Evolutionary conservation across 371 early-diverging fungal genomes (phyloP).

Genomic region (Zopfochytrium polystomum): DNA sequence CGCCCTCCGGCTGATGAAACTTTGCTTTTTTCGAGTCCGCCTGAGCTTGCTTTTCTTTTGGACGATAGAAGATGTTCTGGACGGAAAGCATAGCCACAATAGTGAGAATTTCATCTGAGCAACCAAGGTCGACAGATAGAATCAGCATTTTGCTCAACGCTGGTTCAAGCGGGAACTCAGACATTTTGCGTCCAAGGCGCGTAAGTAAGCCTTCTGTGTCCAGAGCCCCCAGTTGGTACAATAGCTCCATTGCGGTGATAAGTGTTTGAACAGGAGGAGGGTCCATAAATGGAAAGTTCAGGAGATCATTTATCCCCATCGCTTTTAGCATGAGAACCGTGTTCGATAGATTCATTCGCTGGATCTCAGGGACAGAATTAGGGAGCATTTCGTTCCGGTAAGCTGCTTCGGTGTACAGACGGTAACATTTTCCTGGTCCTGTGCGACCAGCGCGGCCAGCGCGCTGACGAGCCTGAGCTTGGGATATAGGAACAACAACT

Average conservation of each 20-base stretch:
- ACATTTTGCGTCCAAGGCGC: constrained; percentile 92
- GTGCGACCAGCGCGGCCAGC: constrained; percentile 87
- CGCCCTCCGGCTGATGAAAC: constrained; percentile 97
- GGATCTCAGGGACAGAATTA: constrained; percentile 63
- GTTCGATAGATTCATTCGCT: constrained; percentile 77
- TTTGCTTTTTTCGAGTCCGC: constrained; percentile 95
- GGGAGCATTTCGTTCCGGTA: constrained; percentile 55
- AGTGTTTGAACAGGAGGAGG: constrained; percentile 92
- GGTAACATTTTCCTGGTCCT: constrained; percentile 32
- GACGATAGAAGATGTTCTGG: constrained; percentile 92
- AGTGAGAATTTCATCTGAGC: constrained; percentile 93
- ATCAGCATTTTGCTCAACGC: constrained; percentile 91
- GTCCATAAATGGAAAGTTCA: constrained; percentile 97
- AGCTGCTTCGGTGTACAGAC: constrained; percentile 27
- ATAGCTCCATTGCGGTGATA: constrained; percentile 87
- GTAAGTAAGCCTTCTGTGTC: constrained; percentile 93
- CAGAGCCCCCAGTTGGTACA: constrained; percentile 91
- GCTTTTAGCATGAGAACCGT: constrained; percentile 59
- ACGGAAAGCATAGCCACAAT: constrained; percentile 95
- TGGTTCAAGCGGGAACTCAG: constrained; percentile 95
- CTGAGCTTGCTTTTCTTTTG: constrained; percentile 91
- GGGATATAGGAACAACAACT: constrained; percentile 72
- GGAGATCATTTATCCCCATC: constrained; percentile 48
- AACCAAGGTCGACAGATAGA: constrained; percentile 83
- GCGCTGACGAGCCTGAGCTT: constrained; percentile 85